Evolutionary conservation across 345 rosid species (phyloP).

Genomic region (Melastoma malabathricum): DNA sequence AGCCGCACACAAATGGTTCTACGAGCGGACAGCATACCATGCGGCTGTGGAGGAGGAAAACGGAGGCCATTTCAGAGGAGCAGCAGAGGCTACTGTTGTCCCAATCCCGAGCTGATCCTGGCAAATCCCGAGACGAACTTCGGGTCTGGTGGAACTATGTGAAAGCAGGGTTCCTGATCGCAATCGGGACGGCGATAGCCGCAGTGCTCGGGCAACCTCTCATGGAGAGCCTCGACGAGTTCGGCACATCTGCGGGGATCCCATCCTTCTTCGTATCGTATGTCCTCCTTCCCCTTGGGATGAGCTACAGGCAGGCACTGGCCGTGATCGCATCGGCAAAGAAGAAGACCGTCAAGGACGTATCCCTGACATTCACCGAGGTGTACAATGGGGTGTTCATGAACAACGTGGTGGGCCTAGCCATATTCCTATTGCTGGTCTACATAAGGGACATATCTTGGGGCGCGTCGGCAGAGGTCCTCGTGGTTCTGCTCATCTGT

Average conservation of each 20-base stretch:
- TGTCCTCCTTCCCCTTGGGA: slow-evolving; percentile 28
- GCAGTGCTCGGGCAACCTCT: slow-evolving; percentile 20
- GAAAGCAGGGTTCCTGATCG: slow-evolving; percentile 16
- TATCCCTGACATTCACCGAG: slow-evolving; percentile 33
- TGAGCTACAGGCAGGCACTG: slow-evolving; percentile 13
- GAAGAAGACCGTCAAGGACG: slow-evolving; percentile 16
- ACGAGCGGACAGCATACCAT: neutral
- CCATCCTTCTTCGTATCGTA: slow-evolving; percentile 30
- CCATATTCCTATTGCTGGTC: slow-evolving; percentile 20
- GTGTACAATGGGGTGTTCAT: slow-evolving; percentile 38
- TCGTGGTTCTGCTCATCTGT: slow-evolving; percentile 25
- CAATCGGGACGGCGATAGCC: slow-evolving; percentile 20
- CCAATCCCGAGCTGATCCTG: neutral
- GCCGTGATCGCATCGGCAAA: slow-evolving; percentile 14
- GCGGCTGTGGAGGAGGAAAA: neutral
- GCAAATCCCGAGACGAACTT: neutral
- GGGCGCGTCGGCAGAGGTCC: slow-evolving; percentile 29
- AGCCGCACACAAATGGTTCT: neutral
- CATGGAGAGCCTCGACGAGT: slow-evolving; percentile 12
- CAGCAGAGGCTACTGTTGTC: slow-evolving; percentile 12
- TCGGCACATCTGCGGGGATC: slow-evolving; percentile 15
- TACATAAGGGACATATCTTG: slow-evolving; percentile 20
- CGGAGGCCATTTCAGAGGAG: slow-evolving; percentile 12
- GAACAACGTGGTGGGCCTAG: slow-evolving; percentile 28
- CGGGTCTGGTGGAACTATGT: slow-evolving; percentile 22